Percentiles rank a stretch among this genome's conserved stretches.
Evolutionary conservation across 148 eudicot genomes (phyloP).

Genomic region (Rhododendron williamsianum): DNA sequence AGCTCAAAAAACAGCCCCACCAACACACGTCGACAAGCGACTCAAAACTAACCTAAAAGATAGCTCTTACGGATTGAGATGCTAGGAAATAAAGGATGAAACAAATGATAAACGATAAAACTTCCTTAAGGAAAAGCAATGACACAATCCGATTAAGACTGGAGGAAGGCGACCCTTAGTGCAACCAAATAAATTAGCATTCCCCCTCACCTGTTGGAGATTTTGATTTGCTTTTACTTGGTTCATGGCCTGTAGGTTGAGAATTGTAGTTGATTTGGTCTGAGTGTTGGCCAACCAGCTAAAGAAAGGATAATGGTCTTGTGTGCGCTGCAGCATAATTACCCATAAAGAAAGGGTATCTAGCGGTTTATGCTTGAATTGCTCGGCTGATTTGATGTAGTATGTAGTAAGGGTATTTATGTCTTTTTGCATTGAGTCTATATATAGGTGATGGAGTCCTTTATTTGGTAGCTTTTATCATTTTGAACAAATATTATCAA

Average conservation of each 20-base stretch:
- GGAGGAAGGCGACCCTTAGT: background rate
- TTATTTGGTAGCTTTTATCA: too few relatives aligned
- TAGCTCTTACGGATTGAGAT: background rate
- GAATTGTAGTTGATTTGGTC: background rate
- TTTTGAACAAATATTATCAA: too few relatives aligned
- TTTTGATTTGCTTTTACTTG: background rate
- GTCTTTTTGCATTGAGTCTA: too few relatives aligned
- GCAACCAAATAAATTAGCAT: background rate
- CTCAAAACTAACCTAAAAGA: background rate
- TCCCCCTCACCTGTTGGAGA: background rate
- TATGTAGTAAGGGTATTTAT: too few relatives aligned
- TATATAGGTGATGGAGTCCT: too few relatives aligned
- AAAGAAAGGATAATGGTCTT: background rate
- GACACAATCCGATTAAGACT: background rate
- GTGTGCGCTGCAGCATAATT: background rate
- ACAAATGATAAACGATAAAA: background rate
- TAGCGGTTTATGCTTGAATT: background rate
- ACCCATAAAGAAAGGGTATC: background rate
- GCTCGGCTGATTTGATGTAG: too few relatives aligned
- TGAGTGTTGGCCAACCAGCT: background rate
- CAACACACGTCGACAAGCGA: background rate
- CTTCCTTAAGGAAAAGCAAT: background rate
- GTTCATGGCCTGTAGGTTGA: background rate
- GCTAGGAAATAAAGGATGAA: background rate
- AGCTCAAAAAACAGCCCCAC: background rate